Base-by-base conservation (phyloP, 805 yeast species). In the Saccharomyces kudriavzevii region DNA sequence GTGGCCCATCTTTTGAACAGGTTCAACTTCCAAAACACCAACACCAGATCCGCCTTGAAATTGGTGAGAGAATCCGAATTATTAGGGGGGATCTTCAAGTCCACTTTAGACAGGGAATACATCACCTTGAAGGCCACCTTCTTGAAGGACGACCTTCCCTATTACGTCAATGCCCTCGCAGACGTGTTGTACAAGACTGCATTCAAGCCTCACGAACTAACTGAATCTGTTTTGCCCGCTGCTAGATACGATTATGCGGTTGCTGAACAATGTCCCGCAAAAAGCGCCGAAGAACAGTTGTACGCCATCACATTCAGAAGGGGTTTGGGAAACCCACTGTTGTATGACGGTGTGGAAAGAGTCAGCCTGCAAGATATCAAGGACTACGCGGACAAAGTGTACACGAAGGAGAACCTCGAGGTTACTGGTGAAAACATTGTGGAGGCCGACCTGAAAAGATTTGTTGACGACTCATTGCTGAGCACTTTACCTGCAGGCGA, bases 51-150 rank as follows among this genome's bases (percentile, higher is more conserved):
- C 20, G 96, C 94, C 25, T 79, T 94, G 70, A 87, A 98, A 77
- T 78, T 91, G 67, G 87, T 90, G 68, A 87, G 99, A 75, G 99
- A 94, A 76, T 76, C 91, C 50, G 99, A 92, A 77, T 81, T 94
- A 60, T 78, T 92, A 60, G 98, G 99, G 62, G 98, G 96, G 69
- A 74, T 73, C 56, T 81, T 89, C 72, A 68, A 79, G 49, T 77
- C 96, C 47, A 65, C 68, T 54, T 84, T 89, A 63, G 83, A 87
- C 71, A 86, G 97, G 77, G 98, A 94, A 70, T 77, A 85, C 64
- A 81, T 94, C 59, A 81, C 87, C 57, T 80, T 92, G 67, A 79
- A 81, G 61, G 85, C 98, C 56, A 78, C 80, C 63, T 94, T 94
- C 77, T 80, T 92, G 73, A 84, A 84, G 70, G 88, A 87, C 74